Base-by-base conservation (phyloP, 257 asterid genomes). In the Mentha longifolia region DNA sequence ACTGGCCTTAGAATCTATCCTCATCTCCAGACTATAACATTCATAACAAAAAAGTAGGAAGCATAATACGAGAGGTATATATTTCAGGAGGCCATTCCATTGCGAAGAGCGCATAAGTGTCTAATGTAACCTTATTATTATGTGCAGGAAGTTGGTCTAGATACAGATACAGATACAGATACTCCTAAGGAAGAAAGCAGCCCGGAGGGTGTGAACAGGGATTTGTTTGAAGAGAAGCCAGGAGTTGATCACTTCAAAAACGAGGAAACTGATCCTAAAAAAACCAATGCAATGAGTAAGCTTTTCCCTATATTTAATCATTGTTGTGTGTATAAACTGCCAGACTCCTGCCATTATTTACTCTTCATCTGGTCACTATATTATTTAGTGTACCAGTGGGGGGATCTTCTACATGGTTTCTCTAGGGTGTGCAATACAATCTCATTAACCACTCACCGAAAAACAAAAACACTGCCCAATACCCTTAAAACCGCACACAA, bases 261-360 rank as follows among this genome's bases (percentile, higher is more conserved):
- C 19, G 96, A 92, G 68, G 90, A 94, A 83, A 78, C 65, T 67
- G 86, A 89, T 79, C 99, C 95, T 57, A 72, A 83, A 81, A 74
- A 77, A 59, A 68, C 96, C 43, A 88, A 88, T 55, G 97, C 98
- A 42, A 82, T 87, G 87, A 79, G 98, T 94, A 82, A 86, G 96
- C 77, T 76, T 68, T 62, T 49, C 69, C 31, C 30, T 43, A 33
- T 22, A 70, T 74, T 39, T 70, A 16, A 14, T 62, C 4, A 25
- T 76, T 35, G 16, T 15, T n/a, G 30, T 55, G 58, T 14, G 2
- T 47, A 19, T 61, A 25, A 61, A 51, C 54, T 65, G 41, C 70
- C 35, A 14, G 39, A 35, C 25, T 15, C 66, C 42, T 43, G 47
- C 52, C 39, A 31, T 69, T 31, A 39, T 42, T 5, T 7, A 35